Evolutionary conservation across 805 yeast genomes (phyloP), one percentile per base, ranked within the genome.

Genomic region (Saitoella complicata): DNA sequence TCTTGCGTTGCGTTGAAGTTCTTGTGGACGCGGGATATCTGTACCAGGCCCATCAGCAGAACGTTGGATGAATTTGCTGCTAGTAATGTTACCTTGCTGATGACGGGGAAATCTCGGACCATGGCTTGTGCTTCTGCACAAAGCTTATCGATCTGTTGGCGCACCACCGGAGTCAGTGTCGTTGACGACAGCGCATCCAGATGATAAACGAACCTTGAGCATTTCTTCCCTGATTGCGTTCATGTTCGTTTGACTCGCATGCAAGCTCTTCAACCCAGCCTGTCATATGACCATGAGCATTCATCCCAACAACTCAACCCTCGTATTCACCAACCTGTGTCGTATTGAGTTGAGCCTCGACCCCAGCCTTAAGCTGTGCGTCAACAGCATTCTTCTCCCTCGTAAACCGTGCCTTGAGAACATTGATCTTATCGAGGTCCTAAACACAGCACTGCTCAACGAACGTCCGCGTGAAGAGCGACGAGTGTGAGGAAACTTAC

Each of bases 321-420:
- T 21, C 21, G 21, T 4, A 33, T 9, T 2, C 36, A 10, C 10
- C 11, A 37, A 52, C 64, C 51, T 73, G 61, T 1, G 81, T 71
- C 6, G 72, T 62, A 39, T 73, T 76, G 46, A 75, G 71, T 51
- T 77, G 84, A 37, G 69, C 69, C 55, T 73, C 75, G n/a, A 84
- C 73, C 42, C 79, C 80, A 37, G 80, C 63, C 53, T 73, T 75
- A 50, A 88, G 65, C 56, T 85, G 88, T 41, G 78, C 67, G 53
- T 84, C 95, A 8, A 85, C 66, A 3, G 80, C 70, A 0, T 79
- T 69, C 58, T 82, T 83, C 55, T 88, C 95, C 50, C 66, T 59
- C 37, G 47, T 52, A 21, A 66, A 53, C 41, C 58, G 58, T 44
- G 55, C 58, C 37, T 61, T 61, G 37, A 61, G 51, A 5, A 53